A percentile compares a stretch with the other conserved stretches of the same genome.
Evolutionary conservation across 305 asterid genomes (phyloP).

Genomic region (Fraxinus paxiana): DNA sequence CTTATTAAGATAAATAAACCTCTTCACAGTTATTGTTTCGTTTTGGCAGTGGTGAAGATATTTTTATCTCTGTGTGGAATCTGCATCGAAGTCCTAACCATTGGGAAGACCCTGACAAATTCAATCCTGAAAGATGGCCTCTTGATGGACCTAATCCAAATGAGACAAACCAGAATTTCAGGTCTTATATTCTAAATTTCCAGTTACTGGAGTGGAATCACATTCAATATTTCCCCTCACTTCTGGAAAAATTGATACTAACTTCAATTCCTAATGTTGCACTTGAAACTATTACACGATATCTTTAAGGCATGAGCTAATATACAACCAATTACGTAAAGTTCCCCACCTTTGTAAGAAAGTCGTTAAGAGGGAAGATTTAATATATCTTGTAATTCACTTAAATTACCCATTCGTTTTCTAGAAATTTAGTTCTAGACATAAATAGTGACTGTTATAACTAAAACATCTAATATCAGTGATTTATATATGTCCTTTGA

Average conservation of each 20-base stretch:
- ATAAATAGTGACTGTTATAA: background rate
- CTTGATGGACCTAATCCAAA: slow-evolving; percentile 95
- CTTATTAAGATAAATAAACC: background rate
- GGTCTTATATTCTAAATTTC: slow-evolving; percentile 38
- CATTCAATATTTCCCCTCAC: background rate
- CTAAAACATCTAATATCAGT: background rate
- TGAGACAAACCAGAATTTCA: slow-evolving; percentile 93
- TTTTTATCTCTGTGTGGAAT: slow-evolving; percentile 95
- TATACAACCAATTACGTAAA: background rate
- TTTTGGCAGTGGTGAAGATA: slow-evolving; percentile 76
- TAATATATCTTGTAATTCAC: background rate
- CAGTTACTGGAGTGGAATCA: background rate
- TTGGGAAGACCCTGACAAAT: slow-evolving; percentile 87
- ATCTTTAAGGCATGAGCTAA: background rate
- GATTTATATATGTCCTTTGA: background rate
- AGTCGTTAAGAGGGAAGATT: background rate
- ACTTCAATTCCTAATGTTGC: background rate
- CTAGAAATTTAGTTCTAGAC: background rate
- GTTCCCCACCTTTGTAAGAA: background rate
- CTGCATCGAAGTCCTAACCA: slow-evolving; percentile 74
- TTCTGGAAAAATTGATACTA: background rate
- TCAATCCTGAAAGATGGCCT: slow-evolving; percentile 97
- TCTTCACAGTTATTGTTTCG: background rate
- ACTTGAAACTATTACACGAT: background rate
- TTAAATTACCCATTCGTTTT: background rate